phyloP scores from a whole-genome alignment of 78 protist species.

The Creolimax fragrantissima region DNA sequence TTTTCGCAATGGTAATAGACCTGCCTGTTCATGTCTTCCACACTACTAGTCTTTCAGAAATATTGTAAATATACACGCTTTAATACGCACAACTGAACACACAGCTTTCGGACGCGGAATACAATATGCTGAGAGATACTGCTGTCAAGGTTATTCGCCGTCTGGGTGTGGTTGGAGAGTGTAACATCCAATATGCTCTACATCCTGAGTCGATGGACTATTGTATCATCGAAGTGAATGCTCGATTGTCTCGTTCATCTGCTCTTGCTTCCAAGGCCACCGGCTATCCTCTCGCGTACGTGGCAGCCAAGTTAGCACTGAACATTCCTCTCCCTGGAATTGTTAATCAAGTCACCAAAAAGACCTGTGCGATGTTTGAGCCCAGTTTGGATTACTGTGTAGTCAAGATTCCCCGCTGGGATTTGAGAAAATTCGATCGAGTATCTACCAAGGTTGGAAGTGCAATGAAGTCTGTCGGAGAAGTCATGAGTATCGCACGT shows the following conservation, averaged over 20 bases:
- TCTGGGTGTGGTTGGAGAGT: slow-evolving; percentile 95
- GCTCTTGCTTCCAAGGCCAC: slow-evolving; percentile 96
- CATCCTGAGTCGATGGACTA: slow-evolving; percentile 80
- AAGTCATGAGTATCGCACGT: slow-evolving; percentile 94
- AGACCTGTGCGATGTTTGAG: slow-evolving; percentile 90
- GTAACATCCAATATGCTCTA: slow-evolving; percentile 93
- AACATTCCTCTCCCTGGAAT: slow-evolving; percentile 31
- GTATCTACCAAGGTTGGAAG: slow-evolving; percentile 53
- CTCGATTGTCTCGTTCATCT: slow-evolving; percentile 86
- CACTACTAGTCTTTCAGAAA: background rate
- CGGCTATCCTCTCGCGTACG: slow-evolving; percentile 93
- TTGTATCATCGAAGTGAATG: slow-evolving; percentile 86
- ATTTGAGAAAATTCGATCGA: slow-evolving; percentile 66
- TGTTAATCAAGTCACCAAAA: slow-evolving; percentile 73
- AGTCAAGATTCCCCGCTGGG: slow-evolving; percentile 67
- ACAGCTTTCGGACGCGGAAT: slow-evolving; percentile 80
- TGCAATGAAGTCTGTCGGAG: slow-evolving; percentile 92
- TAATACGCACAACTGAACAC: background rate
- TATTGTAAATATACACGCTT: too few species aligned
- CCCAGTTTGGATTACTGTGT: slow-evolving; percentile 92
- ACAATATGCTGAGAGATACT: slow-evolving; percentile 82
- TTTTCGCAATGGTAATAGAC: too few species aligned
- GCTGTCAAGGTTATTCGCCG: slow-evolving; percentile 84
- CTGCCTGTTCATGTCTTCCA: background rate
- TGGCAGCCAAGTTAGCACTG: slow-evolving; percentile 90